Evolutionary conservation across 179 eudicot species (phyloP), one percentile per base, ranked within the genome.

Genomic region (Drosera spatulata): DNA sequence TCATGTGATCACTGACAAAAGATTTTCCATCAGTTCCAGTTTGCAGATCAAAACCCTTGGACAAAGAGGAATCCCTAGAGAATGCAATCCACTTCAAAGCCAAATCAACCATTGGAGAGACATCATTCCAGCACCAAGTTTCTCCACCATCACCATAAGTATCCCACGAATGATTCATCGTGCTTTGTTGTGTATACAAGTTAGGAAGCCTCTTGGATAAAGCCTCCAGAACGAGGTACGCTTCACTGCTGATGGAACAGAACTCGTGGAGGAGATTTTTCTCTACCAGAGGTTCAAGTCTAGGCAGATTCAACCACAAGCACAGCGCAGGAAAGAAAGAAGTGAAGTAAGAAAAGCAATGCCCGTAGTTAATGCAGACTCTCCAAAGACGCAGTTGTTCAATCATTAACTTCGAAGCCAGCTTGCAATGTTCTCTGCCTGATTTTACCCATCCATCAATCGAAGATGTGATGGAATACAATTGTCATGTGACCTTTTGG

Each of bases 361-460:
- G 67, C 42, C 95, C 99, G 56, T 81, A 79, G 63, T 69, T 71
- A 73, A 86, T 67, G 73, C 88, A 89, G 67, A 86, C 95, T 80
- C 85, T 93, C 96, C 89, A 93, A 55, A 89, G 76, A 43, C 95
- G 85, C 50, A 89, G 71, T 59, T 84, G 91, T 64, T 89, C 87
- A 50, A 81, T 78, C 76, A 84, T 70, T 74, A 89, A 69, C 33
- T 79, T 78, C 22, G 96, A 86, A 15, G 80, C 70, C 41, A 81
- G 80, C 75, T 75, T 89, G 65, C 84, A 78, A 39, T 75, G 71
- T 47, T 84, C 86, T 50, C 55, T 72, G 63, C 95, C 88, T 58
- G 67, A 75, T 59, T 71, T 81, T 65, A 81, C 48, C 96, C 98
- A 88, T 45, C 79, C 84, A 41, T 80, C 81, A 61, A 82, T 66